Conservation (phyloP, 371 early-diverging fungal genomes). For the Enteropsectra breve region DNA sequence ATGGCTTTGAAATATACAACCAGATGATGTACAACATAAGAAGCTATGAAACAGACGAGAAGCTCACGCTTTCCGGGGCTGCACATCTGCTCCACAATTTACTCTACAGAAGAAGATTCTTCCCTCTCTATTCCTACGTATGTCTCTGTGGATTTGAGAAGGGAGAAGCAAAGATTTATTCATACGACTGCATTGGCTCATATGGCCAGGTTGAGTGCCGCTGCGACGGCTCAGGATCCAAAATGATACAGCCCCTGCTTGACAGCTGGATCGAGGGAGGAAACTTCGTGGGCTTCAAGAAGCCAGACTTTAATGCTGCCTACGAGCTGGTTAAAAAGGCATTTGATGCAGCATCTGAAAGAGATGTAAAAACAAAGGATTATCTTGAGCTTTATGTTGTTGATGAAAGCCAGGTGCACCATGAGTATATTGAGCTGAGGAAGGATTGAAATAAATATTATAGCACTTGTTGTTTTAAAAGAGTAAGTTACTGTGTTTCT, state of each 20-base stretch:
- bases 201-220: conserved; percentile 70
- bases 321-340: conserved; percentile 78
- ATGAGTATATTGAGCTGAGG: conserved; percentile 67
- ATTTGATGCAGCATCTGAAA: conserved; percentile 90
- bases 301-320: conserved; percentile 63
- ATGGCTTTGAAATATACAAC: conserved; percentile 73
- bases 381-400: conserved; percentile 80
- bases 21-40: conserved; percentile 67
- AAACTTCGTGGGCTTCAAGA: conserved; percentile 53
- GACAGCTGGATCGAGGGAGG: conserved; percentile 74
- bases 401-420: conserved; percentile 67
- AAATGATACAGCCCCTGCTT: conserved; percentile 88
- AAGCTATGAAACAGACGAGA: conserved; percentile 62
- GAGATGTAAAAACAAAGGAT: conserved; percentile 98
- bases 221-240: conserved; percentile 76
- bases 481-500: no score
- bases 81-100: conserved; percentile 87
- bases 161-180: conserved; percentile 68
- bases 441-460: conserved; percentile 63
- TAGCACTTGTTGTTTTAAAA: no score
- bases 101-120: conserved; percentile 83
- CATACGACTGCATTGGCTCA: conserved; percentile 89
- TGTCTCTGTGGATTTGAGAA: conserved; percentile 80
- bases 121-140: conserved; percentile 88
- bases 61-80: conserved; percentile 73